Conservation (phyloP, 2,329 filamentous ascomycete species). For the Didymella keratinophila region DNA sequence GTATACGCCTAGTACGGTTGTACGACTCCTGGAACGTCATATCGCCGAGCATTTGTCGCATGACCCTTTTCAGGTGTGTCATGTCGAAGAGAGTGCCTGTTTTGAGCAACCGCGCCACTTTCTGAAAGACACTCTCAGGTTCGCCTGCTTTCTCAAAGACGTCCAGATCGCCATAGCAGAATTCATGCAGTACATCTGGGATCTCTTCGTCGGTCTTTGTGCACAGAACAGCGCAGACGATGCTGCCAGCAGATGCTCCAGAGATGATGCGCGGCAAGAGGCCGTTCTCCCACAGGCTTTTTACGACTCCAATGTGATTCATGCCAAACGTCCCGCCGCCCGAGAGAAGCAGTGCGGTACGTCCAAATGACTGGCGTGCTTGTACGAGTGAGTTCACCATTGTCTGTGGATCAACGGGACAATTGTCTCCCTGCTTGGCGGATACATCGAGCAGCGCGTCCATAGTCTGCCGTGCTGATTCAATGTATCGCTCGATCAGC, state of each 20-base stretch:
- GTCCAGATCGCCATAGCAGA: constrained; percentile 79
- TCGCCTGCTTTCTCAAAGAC: constrained; percentile 75
- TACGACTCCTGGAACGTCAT: constrained; percentile 96
- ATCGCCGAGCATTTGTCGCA: constrained; percentile 81
- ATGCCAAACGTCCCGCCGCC: constrained; percentile 91
- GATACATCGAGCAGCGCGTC: constrained; percentile 71
- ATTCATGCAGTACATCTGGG: constrained; percentile 70
- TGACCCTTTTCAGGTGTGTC: constrained; percentile 78
- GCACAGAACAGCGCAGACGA: constrained; percentile 82
- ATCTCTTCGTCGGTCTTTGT: constrained; percentile 81
- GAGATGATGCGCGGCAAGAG: constrained; percentile 87
- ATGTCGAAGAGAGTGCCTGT: constrained; percentile 87
- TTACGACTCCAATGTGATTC: constrained; percentile 89
- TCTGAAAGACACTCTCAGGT: constrained; percentile 70
- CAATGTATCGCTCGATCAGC: constrained; percentile 86
- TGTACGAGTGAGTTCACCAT: constrained; percentile 74
- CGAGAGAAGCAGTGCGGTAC: constrained; percentile 81
- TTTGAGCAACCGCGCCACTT: constrained; percentile 77
- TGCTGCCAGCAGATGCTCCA: constrained; percentile 85
- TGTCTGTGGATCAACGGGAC: constrained; percentile 65
- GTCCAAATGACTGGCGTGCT: constrained; percentile 81
- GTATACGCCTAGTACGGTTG: constrained; percentile 87
- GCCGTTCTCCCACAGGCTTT: constrained; percentile 76
- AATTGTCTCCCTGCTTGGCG: constrained; percentile 57
- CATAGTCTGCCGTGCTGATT: constrained; percentile 78